Percentiles rank a stretch among this genome's conserved stretches.
Evolutionary conservation across 495 filamentous ascomycete species (phyloP).

Genomic region (Neurospora sp.): DNA sequence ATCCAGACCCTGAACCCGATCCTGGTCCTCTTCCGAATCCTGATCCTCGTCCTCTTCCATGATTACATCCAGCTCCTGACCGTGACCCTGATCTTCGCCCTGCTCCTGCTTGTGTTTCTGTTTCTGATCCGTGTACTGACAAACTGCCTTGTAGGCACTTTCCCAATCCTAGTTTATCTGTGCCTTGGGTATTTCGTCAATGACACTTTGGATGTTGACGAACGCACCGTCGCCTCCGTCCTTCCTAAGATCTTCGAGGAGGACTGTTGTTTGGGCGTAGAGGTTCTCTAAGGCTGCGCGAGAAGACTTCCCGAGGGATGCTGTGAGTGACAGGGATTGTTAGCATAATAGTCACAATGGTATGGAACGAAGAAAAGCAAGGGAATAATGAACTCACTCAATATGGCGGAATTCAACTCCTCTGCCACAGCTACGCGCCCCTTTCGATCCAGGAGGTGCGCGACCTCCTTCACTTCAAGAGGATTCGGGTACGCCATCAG

Average conservation of each 20-base stretch:
- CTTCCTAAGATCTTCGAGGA: constrained; percentile 72
- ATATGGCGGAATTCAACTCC: constrained; percentile 87
- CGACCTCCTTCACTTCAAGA: constrained; percentile 59
- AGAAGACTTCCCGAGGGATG: constrained; percentile 81
- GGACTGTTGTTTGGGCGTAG: constrained; percentile 75
- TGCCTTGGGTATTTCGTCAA: constrained; percentile 32
- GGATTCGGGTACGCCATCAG: constrained; percentile 82
- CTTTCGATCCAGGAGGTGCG: constrained; percentile 66
- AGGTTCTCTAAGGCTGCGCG: constrained; percentile 78
- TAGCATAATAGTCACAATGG: background rate
- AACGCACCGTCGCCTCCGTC: constrained; percentile 81
- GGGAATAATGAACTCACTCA: constrained; percentile 49
- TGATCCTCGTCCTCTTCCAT: background rate
- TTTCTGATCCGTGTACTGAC: background rate
- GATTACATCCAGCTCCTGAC: background rate
- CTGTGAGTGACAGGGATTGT: constrained; percentile 37
- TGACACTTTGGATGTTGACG: constrained; percentile 67
- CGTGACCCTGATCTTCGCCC: background rate
- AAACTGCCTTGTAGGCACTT: background rate
- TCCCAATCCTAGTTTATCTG: constrained; percentile 14
- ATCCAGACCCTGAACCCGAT: background rate
- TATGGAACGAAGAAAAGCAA: background rate
- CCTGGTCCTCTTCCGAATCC: background rate
- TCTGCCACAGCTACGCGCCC: constrained; percentile 78
- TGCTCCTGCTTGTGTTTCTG: background rate